These are phyloP conservation scores for Solanum ossicruentum DNA, from an alignment of 257 asterid species.

Conservation along the genomic window DNA sequence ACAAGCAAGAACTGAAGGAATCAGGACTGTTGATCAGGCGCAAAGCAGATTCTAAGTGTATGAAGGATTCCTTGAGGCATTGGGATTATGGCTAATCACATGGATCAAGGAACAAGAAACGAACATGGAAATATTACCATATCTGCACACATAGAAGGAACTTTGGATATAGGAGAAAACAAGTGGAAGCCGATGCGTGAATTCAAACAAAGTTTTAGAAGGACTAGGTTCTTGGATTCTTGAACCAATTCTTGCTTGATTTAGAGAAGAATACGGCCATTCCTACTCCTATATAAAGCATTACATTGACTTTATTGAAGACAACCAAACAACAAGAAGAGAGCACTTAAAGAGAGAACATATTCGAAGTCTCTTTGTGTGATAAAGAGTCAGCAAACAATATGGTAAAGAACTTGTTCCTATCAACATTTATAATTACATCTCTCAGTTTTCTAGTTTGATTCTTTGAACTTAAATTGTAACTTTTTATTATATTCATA, in stretches of 20 bases:
- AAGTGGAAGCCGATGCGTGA: neutral
- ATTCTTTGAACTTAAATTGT: neutral
- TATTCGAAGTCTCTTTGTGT: neutral
- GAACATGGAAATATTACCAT: neutral
- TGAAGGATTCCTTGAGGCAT: neutral
- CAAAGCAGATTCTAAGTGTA: neutral
- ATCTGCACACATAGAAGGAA: neutral
- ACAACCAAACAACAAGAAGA: neutral
- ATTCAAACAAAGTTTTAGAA: neutral
- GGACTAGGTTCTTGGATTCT: neutral
- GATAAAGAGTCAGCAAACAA: neutral
- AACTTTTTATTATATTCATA: neutral
- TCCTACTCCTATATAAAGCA: neutral
- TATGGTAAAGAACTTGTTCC: neutral
- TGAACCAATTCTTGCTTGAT: neutral
- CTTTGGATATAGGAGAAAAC: neutral
- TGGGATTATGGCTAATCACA: neutral
- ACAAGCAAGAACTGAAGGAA: neutral
- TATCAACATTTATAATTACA: neutral
- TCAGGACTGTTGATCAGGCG: neutral
- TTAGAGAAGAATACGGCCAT: neutral
- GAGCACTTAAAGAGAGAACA: neutral
- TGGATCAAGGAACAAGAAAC: neutral
- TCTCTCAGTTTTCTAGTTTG: neutral
- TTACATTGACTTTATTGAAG: neutral